Conservation (phyloP, 352 stramenopile species). For the Blastocystis sp. region DNA sequence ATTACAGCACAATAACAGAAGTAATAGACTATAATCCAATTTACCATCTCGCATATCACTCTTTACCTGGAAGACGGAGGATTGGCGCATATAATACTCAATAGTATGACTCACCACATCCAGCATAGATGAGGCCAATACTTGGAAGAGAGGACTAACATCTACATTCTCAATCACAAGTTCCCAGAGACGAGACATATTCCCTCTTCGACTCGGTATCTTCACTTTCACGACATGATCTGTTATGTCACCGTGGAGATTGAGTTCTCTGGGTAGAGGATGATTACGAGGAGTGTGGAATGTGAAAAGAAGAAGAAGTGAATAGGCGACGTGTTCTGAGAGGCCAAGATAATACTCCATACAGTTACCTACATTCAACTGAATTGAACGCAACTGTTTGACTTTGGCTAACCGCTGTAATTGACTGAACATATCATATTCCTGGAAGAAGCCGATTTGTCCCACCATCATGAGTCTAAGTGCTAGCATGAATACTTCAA, state of each 20-base stretch:
- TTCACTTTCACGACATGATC: not conserved
- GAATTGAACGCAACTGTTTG: not conserved
- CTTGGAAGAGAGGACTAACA: not conserved
- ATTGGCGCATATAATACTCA: not conserved
- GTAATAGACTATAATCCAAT: constrained; percentile 31
- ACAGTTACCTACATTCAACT: not conserved
- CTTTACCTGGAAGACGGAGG: not conserved
- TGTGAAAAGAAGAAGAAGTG: constrained; percentile 17
- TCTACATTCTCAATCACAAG: not conserved
- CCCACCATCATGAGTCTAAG: not conserved
- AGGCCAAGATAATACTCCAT: not conserved
- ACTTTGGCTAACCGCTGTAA: not conserved
- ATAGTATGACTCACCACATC: not conserved
- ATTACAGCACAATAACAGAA: not conserved
- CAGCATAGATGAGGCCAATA: not conserved
- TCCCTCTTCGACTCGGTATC: not conserved
- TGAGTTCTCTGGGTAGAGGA: not conserved
- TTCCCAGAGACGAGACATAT: not conserved
- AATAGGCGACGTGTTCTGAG: constrained; percentile 18
- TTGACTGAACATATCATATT: constrained; percentile 5
- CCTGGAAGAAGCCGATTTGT: constrained; percentile 17
- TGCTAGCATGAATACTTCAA: constrained; percentile 12
- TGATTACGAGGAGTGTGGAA: constrained; percentile 19
- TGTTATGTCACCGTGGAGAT: not conserved
- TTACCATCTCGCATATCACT: not conserved